Percentiles rank a stretch among this genome's conserved stretches.
Evolutionary conservation across 192 early-diverging fungal species (phyloP).

Genomic region (Gamsiella multidivaricata): DNA sequence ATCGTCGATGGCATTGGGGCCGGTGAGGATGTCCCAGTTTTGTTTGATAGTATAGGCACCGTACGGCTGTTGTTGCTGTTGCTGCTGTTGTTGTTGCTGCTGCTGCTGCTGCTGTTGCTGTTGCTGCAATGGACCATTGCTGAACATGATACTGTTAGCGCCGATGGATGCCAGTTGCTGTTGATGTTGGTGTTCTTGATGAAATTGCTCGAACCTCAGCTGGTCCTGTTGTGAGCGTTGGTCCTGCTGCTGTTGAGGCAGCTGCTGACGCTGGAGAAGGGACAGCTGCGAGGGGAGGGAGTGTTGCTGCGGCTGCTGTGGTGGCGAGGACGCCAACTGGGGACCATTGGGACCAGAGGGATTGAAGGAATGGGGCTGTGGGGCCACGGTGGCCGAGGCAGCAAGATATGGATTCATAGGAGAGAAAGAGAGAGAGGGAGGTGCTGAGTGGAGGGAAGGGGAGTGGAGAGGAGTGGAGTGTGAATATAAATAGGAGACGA

Average conservation of each 20-base stretch:
- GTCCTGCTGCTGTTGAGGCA: conserved; percentile 11
- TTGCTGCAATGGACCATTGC: conserved; percentile 15
- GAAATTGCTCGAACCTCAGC: conserved; percentile 5
- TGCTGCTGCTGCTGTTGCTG: conserved; percentile 14
- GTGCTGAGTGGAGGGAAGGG: background rate
- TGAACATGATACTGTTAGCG: conserved; percentile 12
- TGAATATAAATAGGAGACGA: background rate
- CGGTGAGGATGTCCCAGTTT: conserved; percentile 47
- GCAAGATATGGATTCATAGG: conserved; percentile 38
- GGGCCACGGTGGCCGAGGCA: conserved; percentile 27
- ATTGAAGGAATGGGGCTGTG: conserved; percentile 10
- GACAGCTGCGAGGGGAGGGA: background rate
- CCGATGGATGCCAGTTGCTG: conserved; percentile 8
- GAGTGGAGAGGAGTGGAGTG: background rate
- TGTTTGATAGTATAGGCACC: conserved; percentile 20
- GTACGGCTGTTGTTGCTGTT: conserved; percentile 21
- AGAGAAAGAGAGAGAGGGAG: background rate
- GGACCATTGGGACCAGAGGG: background rate
- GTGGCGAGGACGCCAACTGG: conserved; percentile 14
- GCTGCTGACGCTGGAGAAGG: conserved; percentile 18
- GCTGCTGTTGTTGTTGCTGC: conserved; percentile 11
- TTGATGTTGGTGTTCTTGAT: conserved; percentile 14
- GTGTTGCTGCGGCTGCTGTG: conserved; percentile 27
- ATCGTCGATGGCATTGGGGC: conserved; percentile 44
- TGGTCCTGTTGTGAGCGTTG: conserved; percentile 9